Base-by-base conservation (phyloP, 2,329 filamentous ascomycete genomes). In the Penicillium sp. region DNA sequence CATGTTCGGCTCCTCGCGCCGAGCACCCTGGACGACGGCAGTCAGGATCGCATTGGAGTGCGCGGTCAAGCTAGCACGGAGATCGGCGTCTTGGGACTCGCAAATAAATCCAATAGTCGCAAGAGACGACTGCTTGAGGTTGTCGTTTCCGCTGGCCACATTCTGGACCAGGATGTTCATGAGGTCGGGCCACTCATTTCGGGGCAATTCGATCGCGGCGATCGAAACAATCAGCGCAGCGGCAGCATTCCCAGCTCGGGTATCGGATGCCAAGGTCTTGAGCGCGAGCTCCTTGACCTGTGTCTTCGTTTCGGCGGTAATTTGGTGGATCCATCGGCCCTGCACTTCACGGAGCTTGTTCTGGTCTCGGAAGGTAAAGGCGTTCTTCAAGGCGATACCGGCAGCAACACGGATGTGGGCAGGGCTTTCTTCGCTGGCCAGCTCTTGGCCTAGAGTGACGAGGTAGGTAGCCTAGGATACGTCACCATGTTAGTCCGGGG, bases 41-140 rank as follows among this genome's bases (percentile, higher is more conserved):
- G 95, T 99, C 73, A 99, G 82, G 78, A 99, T 99, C 67, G 94
- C 93, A 77, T 99, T 99, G 67, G 94, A 98, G 82, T 98, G 93
- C 67, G 88, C 83, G 66, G 90, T 84, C 71, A 97, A 80, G 76
- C 90, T 88, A 63, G 90, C 86, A 67, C 95, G 87, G 54, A 99
- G 86, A 62, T 97, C 93, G 51, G 86, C 74, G 73, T 99, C 95
- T 73, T 96, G 92, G 69, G 90, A 94, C 78, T 99, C 95, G 84
- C 95, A 99, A 71, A 99, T 94, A 81, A 95, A 99, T 69, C 95
- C 95, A 77, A 99, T 97, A n/a, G 94, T 90, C 59, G 92, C 94
- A 72, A 99, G 82, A 47, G 94, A 98, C 43, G 93, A 85, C 81
- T 97, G 93, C 84, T 98, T 99, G 76, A 96, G 88, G 79, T 92